phyloP scores from a whole-genome alignment of 1,284 basidiomycete genomes.

The Austropuccinia psidii region DNA sequence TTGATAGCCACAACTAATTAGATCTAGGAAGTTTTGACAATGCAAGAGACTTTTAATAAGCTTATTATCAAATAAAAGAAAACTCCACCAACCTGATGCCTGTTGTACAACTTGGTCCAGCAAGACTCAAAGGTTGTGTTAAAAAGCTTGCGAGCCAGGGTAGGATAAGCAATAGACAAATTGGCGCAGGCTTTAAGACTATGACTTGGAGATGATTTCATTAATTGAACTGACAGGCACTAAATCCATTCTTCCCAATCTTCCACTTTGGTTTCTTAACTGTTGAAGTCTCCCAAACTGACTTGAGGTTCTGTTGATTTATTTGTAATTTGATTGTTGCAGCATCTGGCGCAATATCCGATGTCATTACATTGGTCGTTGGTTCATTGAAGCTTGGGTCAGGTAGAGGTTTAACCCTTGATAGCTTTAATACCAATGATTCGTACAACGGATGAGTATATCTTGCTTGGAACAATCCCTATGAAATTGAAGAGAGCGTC shows the following conservation, averaged over 20 bases:
- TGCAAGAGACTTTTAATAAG: too few relatives aligned
- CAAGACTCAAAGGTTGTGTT: constrained; percentile 98
- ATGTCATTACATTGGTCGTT: constrained; percentile 46
- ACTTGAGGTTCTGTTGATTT: constrained; percentile 94
- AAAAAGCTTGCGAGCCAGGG: constrained; percentile 91
- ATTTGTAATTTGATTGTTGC: constrained; percentile 83
- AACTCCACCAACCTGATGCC: constrained; percentile 77
- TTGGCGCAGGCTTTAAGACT: constrained; percentile 91
- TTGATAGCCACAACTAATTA: constrained; percentile 88
- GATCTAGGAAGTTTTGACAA: constrained; percentile 56
- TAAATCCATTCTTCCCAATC: constrained; percentile 96
- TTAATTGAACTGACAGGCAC: constrained; percentile 84
- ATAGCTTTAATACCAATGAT: constrained; percentile 72
- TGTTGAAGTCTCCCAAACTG: constrained; percentile 83
- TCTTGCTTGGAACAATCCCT: constrained; percentile 69
- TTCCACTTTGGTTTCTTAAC: constrained; percentile 55
- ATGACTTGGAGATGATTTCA: constrained; percentile 96
- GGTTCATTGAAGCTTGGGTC: constrained; percentile 52
- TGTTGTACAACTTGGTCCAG: constrained; percentile 91
- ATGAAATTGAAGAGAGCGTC: not conserved
- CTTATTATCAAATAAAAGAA: too few relatives aligned
- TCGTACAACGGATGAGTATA: constrained; percentile 84
- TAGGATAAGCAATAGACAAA: constrained; percentile 81
- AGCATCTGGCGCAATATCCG: constrained; percentile 52
- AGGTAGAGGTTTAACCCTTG: constrained; percentile 83